Evolutionary conservation across 352 stramenopile species (phyloP).

Genomic region (Hyaloperonospora brassicae): DNA sequence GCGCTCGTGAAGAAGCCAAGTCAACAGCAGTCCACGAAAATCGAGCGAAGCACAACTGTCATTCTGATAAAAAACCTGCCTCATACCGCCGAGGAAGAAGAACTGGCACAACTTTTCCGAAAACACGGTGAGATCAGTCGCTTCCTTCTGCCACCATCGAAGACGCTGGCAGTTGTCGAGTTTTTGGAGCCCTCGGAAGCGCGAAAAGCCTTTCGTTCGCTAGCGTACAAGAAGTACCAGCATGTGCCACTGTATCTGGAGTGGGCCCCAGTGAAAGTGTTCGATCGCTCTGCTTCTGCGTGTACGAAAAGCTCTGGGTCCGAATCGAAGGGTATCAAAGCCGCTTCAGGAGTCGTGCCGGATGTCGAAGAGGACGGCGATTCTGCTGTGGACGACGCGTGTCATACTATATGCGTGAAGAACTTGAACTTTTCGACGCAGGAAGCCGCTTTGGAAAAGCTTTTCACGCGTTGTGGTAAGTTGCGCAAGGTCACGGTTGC

Average conservation of each 20-base stretch:
- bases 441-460: conserved; percentile 76
- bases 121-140: conserved; percentile 81
- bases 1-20: conserved; percentile 51
- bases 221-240: conserved; percentile 99
- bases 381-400: conserved; percentile 48
- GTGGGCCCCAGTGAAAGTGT: conserved; percentile 91
- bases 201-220: conserved; percentile 90
- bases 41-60: conserved; percentile 89
- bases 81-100: conserved; percentile 89
- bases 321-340: conserved; percentile 52
- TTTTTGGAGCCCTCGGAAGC: conserved; percentile 93
- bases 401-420: conserved; percentile 95
- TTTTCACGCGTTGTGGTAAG: conserved; percentile 60
- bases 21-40: conserved; percentile 41
- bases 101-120: conserved; percentile 93
- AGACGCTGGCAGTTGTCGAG: conserved; percentile 93
- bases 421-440: conserved; percentile 98
- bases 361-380: conserved; percentile 60
- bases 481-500: conserved; percentile 86
- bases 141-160: conserved; percentile 89
- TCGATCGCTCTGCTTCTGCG: conserved; percentile 32
- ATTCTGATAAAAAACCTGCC: conserved; percentile 98
- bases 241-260: conserved; percentile 97
- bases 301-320: conserved; percentile 5
- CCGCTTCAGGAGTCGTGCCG: conserved; percentile 36